phyloP scores from a whole-genome alignment of 2,329 filamentous ascomycete genomes.

The Ophiostoma piceae region DNA sequence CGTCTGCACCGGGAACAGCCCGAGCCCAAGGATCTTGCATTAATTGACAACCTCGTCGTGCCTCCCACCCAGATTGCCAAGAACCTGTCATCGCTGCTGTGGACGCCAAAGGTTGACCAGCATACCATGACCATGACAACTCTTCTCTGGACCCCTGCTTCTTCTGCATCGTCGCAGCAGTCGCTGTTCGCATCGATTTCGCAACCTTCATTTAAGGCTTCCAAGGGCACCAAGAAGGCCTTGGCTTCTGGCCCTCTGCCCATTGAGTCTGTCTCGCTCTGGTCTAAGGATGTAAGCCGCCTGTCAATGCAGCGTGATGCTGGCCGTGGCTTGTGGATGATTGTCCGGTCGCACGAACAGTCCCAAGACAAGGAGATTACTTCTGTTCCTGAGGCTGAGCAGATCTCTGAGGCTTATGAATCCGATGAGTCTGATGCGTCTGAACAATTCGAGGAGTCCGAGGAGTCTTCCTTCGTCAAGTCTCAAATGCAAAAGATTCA shows the following conservation, averaged over 20 bases:
- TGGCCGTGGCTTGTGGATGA: conserved; percentile 18
- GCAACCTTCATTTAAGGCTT: not conserved
- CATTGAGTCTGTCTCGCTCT: conserved; percentile 21
- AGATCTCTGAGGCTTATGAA: not conserved
- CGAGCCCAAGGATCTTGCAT: not conserved
- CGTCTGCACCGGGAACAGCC: conserved; percentile 24
- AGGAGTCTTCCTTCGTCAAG: not conserved
- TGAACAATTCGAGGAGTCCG: not conserved
- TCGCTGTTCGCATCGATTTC: conserved; percentile 10
- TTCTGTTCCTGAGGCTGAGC: not conserved
- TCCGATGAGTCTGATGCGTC: not conserved
- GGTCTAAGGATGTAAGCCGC: conserved; percentile 11
- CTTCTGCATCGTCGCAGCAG: conserved; percentile 32
- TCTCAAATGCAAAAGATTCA: conserved; percentile 19
- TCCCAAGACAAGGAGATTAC: not conserved
- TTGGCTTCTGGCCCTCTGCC: conserved; percentile 15
- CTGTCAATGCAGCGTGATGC: not conserved
- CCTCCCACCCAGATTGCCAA: not conserved
- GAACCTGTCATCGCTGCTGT: conserved; percentile 27
- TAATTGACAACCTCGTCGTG: not conserved
- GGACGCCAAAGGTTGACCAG: conserved; percentile 28
- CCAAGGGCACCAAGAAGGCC: not conserved
- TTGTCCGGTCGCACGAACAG: conserved; percentile 5
- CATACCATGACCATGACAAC: conserved; percentile 17
- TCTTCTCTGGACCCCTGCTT: conserved; percentile 31